Evolutionary conservation across 2,329 filamentous ascomycete genomes (phyloP).

Genomic region (Emericellopsis cladophorae): DNA sequence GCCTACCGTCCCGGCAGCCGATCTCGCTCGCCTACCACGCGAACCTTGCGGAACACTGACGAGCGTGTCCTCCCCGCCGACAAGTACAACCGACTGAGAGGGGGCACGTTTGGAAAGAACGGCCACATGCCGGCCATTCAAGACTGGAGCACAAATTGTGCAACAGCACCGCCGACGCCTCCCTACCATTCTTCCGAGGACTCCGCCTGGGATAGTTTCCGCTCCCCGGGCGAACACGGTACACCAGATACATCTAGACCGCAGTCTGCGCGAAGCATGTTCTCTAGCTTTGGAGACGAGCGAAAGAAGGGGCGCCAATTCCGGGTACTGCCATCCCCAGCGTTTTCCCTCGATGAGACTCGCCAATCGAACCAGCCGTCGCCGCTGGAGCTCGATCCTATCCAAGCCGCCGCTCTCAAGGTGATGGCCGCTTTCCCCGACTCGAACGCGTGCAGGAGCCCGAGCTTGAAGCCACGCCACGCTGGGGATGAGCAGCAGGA

Average conservation of each 20-base stretch:
- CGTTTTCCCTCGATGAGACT: neutral
- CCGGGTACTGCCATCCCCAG: conserved; percentile 1
- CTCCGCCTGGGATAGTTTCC: conserved; percentile 23
- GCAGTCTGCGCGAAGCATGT: conserved; percentile 22
- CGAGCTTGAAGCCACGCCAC: conserved; percentile 6
- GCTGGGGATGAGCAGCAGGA: conserved; percentile 3
- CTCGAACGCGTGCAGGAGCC: neutral
- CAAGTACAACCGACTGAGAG: neutral
- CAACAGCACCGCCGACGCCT: conserved; percentile 1
- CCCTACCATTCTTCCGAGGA: conserved; percentile 20
- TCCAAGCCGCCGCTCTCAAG: conserved; percentile 16
- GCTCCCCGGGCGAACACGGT: conserved; percentile 18
- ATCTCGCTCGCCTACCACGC: neutral
- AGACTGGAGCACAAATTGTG: conserved; percentile 4
- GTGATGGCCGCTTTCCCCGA: conserved; percentile 17
- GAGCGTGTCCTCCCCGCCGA: neutral
- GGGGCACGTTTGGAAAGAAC: neutral
- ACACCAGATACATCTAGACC: conserved; percentile 27
- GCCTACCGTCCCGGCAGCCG: neutral
- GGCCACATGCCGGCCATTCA: neutral
- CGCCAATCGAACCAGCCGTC: neutral
- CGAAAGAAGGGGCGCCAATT: neutral
- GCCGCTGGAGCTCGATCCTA: conserved; percentile 10
- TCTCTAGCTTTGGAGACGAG: conserved; percentile 2
- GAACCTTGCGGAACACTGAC: too few species aligned